A percentile compares a stretch with the other conserved stretches of the same genome.
Evolutionary conservation across 768 basidiomycete genomes (phyloP).

Genomic region (Calocera viscosa): DNA sequence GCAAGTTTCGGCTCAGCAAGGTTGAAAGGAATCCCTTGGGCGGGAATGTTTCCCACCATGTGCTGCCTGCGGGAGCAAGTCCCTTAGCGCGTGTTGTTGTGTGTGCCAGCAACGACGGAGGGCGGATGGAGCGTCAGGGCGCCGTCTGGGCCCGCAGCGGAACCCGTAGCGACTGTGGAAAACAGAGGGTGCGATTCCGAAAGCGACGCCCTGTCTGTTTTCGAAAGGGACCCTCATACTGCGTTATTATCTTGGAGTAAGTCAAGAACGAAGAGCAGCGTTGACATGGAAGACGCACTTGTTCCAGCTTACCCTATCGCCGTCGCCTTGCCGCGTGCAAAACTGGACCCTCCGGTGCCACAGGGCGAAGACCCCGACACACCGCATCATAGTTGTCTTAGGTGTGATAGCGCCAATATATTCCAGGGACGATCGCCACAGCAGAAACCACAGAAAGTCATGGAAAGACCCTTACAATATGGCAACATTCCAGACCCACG

Average conservation of each 20-base stretch:
- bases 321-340: too few species aligned
- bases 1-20: not conserved
- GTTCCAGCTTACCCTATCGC: too few species aligned
- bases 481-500: not conserved
- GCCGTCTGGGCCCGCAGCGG: constrained; percentile 3
- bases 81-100: not conserved
- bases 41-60: not conserved
- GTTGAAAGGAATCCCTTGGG: not conserved
- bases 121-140: not conserved
- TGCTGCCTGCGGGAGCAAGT: not conserved
- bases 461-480: not conserved
- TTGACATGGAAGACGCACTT: not conserved
- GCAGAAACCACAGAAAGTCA: not conserved
- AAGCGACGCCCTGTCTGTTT: not conserved
- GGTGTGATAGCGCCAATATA: not conserved
- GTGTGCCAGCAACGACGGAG: not conserved
- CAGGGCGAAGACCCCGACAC: too few species aligned
- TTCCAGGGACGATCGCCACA: not conserved
- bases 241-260: too few species aligned
- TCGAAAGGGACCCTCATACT: not conserved
- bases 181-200: not conserved
- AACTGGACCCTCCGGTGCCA: too few species aligned
- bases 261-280: not conserved
- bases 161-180: constrained; percentile 8
- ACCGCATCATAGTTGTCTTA: too few species aligned